Base-by-base conservation (phyloP, 192 early-diverging fungal species). In the Podila horticola region DNA sequence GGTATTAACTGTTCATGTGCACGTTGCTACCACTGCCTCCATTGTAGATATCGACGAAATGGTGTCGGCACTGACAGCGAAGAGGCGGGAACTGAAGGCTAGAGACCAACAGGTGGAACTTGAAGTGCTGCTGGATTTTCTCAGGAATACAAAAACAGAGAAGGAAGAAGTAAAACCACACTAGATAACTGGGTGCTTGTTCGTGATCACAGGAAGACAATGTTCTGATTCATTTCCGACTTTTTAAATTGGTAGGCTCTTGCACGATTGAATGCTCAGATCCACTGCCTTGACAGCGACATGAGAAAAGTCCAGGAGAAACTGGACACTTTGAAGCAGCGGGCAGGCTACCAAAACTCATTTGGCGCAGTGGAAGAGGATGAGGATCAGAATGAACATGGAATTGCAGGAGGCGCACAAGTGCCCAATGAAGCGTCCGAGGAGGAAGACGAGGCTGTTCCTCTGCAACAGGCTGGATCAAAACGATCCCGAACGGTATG, bases 21-120 rank as follows among this genome's bases (percentile, higher is more conserved):
- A 6, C 49, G 24, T 34, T 34, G 58, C 41, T 30, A 6, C 33
- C 33, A 6, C 30, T 60, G 33, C 48, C 51, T 51, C 11, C 33
- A 4, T 19, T 38, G 28, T 72, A 86, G 93, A 94, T 74, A 89
- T 95, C 61, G 91, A 94, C 59, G 64, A 82, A 6, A 66, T 94
- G 68, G 71, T 94, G 38, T 51, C 67, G 62, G 79, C 88, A 64
- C 79, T 94, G 51, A 84, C 88, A 52, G 85, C 89, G 30, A 90
- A 91, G 70, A 93, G 92, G 71, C 85, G 87, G 70, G 72, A 85
- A 64, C 66, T 93, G 48, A 87, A 90, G 30, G 76, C 83, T 38
- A 77, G 76, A 57, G 90, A 92, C 60, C 77, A 84, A 50, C 83
- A 88, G 57, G 83, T 87, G 36, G 89, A 92, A 49, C 69, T 93